Base-by-base conservation (phyloP, 169 alveolate species). In the Eimeria necatrix region DNA sequence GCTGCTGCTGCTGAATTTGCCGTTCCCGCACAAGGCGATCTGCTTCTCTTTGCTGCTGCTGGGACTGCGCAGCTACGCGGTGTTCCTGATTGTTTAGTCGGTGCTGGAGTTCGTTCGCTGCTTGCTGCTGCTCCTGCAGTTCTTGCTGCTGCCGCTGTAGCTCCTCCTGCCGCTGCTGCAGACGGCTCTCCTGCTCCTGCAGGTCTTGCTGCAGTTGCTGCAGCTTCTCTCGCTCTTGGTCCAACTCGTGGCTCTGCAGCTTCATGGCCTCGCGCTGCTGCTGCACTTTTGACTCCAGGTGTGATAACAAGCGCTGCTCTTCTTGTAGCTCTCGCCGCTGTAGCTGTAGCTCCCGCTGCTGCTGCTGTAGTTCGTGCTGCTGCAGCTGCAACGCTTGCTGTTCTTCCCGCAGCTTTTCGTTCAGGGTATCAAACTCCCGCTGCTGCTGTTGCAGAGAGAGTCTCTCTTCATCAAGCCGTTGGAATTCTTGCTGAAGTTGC, bases 71-170 rank as follows among this genome's bases (percentile, higher is more conserved):
- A 48, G 89, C 89, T n/a, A 80, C 20, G 26, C 70, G 89, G 12
- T 71, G 89, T 12, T 80, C 48, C 49, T 80, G 49, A 16, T 14
- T 51, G 4, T 80, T 48, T n/a, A 51, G 48, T 51, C 49, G 64
- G 5, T 22, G 70, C 49, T 56, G 71, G 51, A 18, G 70, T 48
- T 80, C 89, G 49, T 24, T 48, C 70, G 89, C 89, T 80, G 71
- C 89, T n/a, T 56, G 89, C 89, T 80, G 89, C 70, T 80, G 64
- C 89, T 80, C 70, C 89, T 51, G 70, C 46, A 80, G 89, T 16
- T 80, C 71, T 48, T 80, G 71, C 70, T 80, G 89, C 70, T 80
- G 89, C 70, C 14, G 89, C 70, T 51, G 89, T 68, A 80, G 64
- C 5, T 48, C 89, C 70, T 51, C 46, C 14, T 52, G 46, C 4